Evolutionary conservation across 768 basidiomycete genomes (phyloP).

Genomic region (Termitomyces sp.): DNA sequence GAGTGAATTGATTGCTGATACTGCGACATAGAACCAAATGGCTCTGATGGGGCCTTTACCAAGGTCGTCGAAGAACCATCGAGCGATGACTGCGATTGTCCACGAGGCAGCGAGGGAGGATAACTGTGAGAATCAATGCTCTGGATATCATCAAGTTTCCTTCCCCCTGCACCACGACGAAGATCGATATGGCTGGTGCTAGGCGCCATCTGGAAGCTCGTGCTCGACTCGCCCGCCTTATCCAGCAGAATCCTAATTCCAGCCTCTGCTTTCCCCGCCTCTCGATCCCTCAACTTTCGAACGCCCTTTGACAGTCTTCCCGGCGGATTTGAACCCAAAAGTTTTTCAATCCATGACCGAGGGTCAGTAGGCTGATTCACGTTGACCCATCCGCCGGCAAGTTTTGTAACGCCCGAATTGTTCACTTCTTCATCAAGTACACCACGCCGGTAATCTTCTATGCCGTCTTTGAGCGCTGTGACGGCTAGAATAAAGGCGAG

Average conservation of each 20-base stretch:
- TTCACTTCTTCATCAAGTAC: slow-evolving; percentile 90
- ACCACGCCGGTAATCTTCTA: slow-evolving; percentile 94
- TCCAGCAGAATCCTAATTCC: slow-evolving; percentile 60
- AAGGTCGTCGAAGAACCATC: slow-evolving; percentile 26
- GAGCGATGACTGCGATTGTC: slow-evolving; percentile 29
- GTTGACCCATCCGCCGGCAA: slow-evolving; percentile 80
- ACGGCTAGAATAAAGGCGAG: slow-evolving; percentile 81
- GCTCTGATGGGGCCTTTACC: slow-evolving; percentile 25
- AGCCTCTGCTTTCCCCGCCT: slow-evolving; percentile 54
- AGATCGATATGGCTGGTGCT: slow-evolving; percentile 39
- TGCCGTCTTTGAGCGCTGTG: slow-evolving; percentile 92
- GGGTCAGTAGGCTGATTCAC: slow-evolving; percentile 81
- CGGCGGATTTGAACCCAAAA: slow-evolving; percentile 66
- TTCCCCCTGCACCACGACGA: slow-evolving; percentile 37
- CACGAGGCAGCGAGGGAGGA: slow-evolving; percentile 39
- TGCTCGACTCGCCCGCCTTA: slow-evolving; percentile 37
- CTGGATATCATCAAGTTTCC: slow-evolving; percentile 60
- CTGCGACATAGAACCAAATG: slow-evolving; percentile 35
- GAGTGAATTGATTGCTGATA: slow-evolving; percentile 57
- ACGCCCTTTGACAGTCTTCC: slow-evolving; percentile 83
- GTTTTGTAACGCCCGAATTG: slow-evolving; percentile 86
- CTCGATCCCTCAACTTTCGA: slow-evolving; percentile 73
- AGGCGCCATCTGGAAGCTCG: slow-evolving; percentile 28
- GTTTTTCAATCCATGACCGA: slow-evolving; percentile 65
- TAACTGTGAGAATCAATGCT: slow-evolving; percentile 64